Percentiles rank a stretch among this genome's conserved stretches.
phyloP scores from a whole-genome alignment of 192 early-diverging fungal genomes.

The Coemansia asiatica region DNA sequence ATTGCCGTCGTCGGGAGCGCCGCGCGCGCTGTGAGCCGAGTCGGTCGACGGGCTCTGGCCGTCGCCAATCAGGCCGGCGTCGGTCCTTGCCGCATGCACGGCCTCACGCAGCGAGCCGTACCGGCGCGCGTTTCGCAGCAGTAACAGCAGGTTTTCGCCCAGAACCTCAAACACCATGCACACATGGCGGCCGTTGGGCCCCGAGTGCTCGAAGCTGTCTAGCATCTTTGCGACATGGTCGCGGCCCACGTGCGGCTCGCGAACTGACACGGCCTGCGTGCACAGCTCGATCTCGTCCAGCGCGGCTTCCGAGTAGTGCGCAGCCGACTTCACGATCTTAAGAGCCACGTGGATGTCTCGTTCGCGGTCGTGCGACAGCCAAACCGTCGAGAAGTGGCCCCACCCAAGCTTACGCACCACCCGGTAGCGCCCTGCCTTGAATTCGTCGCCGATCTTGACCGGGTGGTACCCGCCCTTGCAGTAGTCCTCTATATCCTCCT shows the following conservation, averaged over 20 bases:
- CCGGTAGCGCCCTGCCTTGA: slow-evolving; percentile 77
- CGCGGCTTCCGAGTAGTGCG: slow-evolving; percentile 94
- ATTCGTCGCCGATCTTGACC: slow-evolving; percentile 77
- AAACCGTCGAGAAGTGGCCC: slow-evolving; percentile 99
- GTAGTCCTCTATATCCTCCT: slow-evolving; percentile 91
- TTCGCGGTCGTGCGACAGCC: slow-evolving; percentile 82
- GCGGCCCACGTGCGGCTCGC: slow-evolving; percentile 39
- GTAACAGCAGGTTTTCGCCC: slow-evolving; percentile 88
- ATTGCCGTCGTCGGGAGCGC: slow-evolving; percentile 17
- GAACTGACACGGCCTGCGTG: slow-evolving; percentile 66
- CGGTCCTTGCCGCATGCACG: slow-evolving; percentile 21
- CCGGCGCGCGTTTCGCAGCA: slow-evolving; percentile 68
- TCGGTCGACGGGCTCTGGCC: slow-evolving; percentile 4
- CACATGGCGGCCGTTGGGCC: slow-evolving; percentile 88
- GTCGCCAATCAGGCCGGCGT: slow-evolving; percentile 25
- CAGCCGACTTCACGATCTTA: slow-evolving; percentile 96
- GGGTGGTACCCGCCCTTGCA: slow-evolving; percentile 94
- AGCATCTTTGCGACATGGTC: slow-evolving; percentile 79
- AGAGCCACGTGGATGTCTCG: slow-evolving; percentile 83
- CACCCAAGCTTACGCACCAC: slow-evolving; percentile 93
- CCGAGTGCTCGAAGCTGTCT: slow-evolving; percentile 89
- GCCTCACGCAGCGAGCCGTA: slow-evolving; percentile 42
- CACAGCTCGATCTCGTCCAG: slow-evolving; percentile 95
- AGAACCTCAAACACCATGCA: slow-evolving; percentile 98
- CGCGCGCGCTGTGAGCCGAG: background rate